Conservation (phyloP, 2,329 filamentous ascomycete species). For the Penicillium palitans region DNA sequence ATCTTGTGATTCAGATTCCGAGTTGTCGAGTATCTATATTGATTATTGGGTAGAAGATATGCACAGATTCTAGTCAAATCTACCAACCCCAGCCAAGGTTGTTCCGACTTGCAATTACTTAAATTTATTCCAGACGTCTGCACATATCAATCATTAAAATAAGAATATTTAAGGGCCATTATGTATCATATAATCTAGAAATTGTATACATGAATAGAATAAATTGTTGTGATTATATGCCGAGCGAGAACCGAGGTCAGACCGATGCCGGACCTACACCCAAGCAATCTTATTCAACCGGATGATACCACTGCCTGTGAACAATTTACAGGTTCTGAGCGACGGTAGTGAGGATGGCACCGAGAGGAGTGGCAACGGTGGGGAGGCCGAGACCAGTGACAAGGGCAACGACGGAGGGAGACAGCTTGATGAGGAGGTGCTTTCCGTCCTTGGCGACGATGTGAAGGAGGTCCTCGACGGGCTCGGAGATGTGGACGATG, state of each 20-base stretch:
- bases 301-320: neutral
- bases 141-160: neutral
- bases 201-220: neutral
- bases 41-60: neutral
- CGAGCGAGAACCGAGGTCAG: neutral
- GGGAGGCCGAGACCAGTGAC: conserved; percentile 31
- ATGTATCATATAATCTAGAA: neutral
- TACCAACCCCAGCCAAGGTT: neutral
- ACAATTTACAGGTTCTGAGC: conserved; percentile 28
- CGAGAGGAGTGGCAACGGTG: conserved; percentile 30
- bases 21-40: neutral
- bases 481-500: conserved; percentile 28
- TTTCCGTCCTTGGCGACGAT: conserved; percentile 28
- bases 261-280: neutral
- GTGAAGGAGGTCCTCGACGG: conserved; percentile 28
- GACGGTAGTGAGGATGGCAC: conserved; percentile 30
- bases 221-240: neutral
- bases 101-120: neutral
- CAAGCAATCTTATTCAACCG: neutral
- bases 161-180: neutral
- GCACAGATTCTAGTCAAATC: too few relatives aligned
- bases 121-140: neutral
- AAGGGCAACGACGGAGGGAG: conserved; percentile 27
- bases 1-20: neutral
- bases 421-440: conserved; percentile 31